These are phyloP conservation scores for Anisodus tanguticus DNA, from an alignment of 257 asterid genomes.

Conservation along the genomic window DNA sequence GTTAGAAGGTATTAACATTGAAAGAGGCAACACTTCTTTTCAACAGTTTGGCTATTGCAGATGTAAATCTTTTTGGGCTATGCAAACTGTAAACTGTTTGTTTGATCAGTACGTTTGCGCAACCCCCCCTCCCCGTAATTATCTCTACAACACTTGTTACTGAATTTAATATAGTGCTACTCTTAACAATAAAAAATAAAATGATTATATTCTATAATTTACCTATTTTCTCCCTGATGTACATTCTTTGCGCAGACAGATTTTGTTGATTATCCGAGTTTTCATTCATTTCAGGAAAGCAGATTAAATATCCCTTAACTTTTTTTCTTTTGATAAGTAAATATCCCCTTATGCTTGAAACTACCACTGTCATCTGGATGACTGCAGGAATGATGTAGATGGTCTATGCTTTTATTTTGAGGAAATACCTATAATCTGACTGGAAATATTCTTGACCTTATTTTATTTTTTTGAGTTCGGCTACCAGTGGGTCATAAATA, in stretches of 20 bases:
- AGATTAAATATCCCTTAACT: not conserved
- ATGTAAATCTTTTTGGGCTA: no score
- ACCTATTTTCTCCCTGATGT: not conserved
- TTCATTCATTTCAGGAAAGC: slow-evolving; percentile 14
- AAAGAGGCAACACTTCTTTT: no score
- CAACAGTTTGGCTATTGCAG: no score
- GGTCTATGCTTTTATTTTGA: not conserved
- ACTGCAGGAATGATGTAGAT: slow-evolving; percentile 16
- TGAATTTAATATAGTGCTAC: not conserved
- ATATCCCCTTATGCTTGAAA: not conserved
- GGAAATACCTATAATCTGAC: not conserved
- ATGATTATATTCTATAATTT: not conserved
- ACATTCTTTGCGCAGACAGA: not conserved
- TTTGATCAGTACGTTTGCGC: no score
- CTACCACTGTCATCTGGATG: not conserved
- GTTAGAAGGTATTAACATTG: not conserved
- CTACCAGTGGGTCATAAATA: no score
- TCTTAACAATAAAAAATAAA: not conserved
- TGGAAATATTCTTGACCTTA: not conserved
- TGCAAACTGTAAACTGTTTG: no score
- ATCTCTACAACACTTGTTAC: not conserved
- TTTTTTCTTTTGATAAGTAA: not conserved
- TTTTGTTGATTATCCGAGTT: slow-evolving; percentile 23
- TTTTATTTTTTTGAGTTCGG: not conserved
- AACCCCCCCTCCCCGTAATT: not conserved